Conservation (phyloP, 352 stramenopile genomes). For the Pythium chondricola region DNA sequence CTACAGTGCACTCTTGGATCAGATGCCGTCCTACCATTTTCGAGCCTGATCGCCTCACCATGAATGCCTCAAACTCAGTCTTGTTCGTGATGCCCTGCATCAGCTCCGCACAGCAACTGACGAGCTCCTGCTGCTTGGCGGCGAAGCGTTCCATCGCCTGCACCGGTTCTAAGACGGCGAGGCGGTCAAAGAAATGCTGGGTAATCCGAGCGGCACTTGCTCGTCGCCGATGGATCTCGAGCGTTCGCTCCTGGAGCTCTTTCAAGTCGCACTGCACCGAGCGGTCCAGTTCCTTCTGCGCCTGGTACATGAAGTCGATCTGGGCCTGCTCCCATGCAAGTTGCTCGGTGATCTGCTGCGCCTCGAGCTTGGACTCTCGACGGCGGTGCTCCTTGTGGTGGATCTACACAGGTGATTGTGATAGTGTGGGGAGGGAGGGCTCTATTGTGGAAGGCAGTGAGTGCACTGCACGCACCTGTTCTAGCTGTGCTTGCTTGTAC, state of each 20-base stretch:
- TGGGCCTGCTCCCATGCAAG: constrained; percentile 35
- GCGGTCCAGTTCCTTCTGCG: constrained; percentile 3
- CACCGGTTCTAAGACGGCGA: constrained; percentile 24
- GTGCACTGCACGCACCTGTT: constrained; percentile 11
- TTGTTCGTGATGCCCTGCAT: constrained; percentile 4
- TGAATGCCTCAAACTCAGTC: constrained; percentile 11
- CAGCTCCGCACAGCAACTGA: constrained; percentile 14
- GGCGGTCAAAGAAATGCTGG: constrained; percentile 40
- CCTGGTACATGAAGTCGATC: constrained; percentile 13
- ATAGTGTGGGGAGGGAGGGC: not conserved
- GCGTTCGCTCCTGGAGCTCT: constrained; percentile 16
- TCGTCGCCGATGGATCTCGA: constrained; percentile 28
- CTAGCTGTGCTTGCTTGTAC: constrained; percentile 22
- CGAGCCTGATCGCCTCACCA: no score
- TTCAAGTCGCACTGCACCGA: constrained; percentile 12
- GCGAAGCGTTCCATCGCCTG: constrained; percentile 29
- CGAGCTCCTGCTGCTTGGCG: constrained; percentile 11
- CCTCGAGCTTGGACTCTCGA: constrained; percentile 24
- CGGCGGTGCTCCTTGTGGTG: constrained; percentile 12
- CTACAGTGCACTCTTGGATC: no score
- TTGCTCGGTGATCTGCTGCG: constrained; percentile 21
- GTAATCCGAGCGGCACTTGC: constrained; percentile 21
- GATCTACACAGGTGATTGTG: constrained; percentile 16
- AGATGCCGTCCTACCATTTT: no score
- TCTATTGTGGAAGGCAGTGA: no score